These are phyloP conservation scores for Entophlyctis luteolus DNA, from an alignment of 192 early-diverging fungal genomes.

Conservation along the genomic window DNA sequence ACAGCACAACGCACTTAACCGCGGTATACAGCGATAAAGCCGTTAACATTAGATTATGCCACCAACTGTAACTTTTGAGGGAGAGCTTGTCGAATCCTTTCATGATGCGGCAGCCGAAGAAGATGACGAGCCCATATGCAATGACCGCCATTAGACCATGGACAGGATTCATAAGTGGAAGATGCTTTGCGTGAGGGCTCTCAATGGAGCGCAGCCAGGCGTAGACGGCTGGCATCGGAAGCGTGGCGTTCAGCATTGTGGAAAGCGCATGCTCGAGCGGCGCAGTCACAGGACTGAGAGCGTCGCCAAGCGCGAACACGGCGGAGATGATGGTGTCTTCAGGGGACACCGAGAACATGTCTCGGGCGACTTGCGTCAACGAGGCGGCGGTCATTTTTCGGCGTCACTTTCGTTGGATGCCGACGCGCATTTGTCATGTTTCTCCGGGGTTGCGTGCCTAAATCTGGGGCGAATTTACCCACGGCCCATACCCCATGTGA, in stretches of 20 bases:
- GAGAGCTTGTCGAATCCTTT: constrained; percentile 41
- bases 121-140: constrained; percentile 46
- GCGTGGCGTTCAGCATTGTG: background rate
- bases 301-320: background rate
- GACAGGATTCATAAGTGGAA: constrained; percentile 65
- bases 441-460: too few relatives aligned
- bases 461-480: too few relatives aligned
- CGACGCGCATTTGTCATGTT: too few relatives aligned
- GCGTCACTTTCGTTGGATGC: too few relatives aligned
- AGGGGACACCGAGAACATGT: background rate
- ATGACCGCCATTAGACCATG: constrained; percentile 51
- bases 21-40: constrained; percentile 59
- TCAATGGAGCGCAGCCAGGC: background rate
- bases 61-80: constrained; percentile 44
- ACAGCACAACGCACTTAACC: constrained; percentile 28
- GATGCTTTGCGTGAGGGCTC: constrained; percentile 14
- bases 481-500: too few relatives aligned
- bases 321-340: background rate
- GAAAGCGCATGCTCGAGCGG: background rate
- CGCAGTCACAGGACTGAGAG: background rate
- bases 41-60: constrained; percentile 58
- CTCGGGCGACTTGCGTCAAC: too few relatives aligned
- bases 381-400: too few relatives aligned
- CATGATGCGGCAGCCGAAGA: constrained; percentile 52
- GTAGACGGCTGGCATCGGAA: background rate